Conservation (phyloP, 164 flowering plant species). For the Sextonia rubra region DNA sequence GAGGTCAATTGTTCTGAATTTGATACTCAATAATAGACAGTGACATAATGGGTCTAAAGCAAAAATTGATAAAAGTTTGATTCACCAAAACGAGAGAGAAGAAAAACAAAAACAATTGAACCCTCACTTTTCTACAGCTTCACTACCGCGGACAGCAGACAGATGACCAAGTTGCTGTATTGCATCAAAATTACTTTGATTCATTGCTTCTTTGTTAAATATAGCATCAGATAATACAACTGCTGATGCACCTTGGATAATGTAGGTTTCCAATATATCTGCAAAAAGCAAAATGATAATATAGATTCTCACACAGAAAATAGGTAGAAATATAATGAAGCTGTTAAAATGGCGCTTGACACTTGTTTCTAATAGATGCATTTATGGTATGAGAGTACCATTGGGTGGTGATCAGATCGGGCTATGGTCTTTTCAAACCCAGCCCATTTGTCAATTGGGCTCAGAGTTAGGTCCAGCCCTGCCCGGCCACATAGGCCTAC, state of each 20-base stretch:
- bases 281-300: slow-evolving; percentile 1
- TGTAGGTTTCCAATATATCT: slow-evolving; percentile 50
- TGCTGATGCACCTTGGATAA: slow-evolving; percentile 56
- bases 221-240: slow-evolving; percentile 84
- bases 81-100: neutral
- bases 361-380: neutral
- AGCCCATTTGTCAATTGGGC: too few relatives aligned
- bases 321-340: too few relatives aligned
- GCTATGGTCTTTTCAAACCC: too few relatives aligned
- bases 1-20: too few relatives aligned
- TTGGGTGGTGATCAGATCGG: neutral
- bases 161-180: slow-evolving; percentile 42
- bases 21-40: neutral
- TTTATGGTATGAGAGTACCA: neutral
- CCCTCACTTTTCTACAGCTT: slow-evolving; percentile 41
- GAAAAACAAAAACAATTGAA: neutral
- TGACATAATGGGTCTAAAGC: neutral
- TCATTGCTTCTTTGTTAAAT: slow-evolving; percentile 55
- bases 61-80: neutral
- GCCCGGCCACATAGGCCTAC: too few relatives aligned
- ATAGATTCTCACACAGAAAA: neutral
- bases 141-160: slow-evolving; percentile 33
- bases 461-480: too few relatives aligned
- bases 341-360: neutral
- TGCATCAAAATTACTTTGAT: slow-evolving; percentile 31